Conservation (phyloP, 2,329 filamentous ascomycete genomes). For the Penicillium hordei region DNA sequence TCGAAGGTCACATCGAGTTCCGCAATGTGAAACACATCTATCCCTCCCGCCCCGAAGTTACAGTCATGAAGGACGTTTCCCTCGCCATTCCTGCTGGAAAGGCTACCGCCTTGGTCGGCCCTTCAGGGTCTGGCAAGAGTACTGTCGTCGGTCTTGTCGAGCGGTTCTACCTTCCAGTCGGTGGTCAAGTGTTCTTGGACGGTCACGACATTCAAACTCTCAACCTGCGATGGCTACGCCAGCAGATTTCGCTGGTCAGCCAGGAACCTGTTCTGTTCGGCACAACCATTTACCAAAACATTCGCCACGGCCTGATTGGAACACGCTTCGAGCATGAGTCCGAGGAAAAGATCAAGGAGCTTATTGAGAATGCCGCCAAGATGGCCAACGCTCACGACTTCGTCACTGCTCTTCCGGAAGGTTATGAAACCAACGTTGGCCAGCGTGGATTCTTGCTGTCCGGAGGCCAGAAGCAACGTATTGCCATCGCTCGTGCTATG, state of each 20-base stretch:
- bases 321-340: slow-evolving; percentile 69
- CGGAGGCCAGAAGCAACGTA: slow-evolving; percentile 94
- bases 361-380: slow-evolving; percentile 77
- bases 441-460: slow-evolving; percentile 90
- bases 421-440: slow-evolving; percentile 92
- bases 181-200: slow-evolving; percentile 75
- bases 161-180: slow-evolving; percentile 88
- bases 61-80: slow-evolving; percentile 80
- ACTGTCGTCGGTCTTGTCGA: slow-evolving; percentile 93
- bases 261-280: slow-evolving; percentile 91
- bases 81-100: slow-evolving; percentile 83
- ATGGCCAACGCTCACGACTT: slow-evolving; percentile 96
- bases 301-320: slow-evolving; percentile 85
- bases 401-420: slow-evolving; percentile 75
- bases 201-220: slow-evolving; percentile 76
- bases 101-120: slow-evolving; percentile 88
- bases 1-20: slow-evolving; percentile 78
- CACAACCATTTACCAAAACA: slow-evolving; percentile 86
- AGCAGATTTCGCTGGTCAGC: slow-evolving; percentile 87
- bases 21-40: slow-evolving; percentile 89
- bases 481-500: slow-evolving; percentile 87
- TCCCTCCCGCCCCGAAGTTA: slow-evolving; percentile 85
- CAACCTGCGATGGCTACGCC: slow-evolving; percentile 86
- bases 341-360: slow-evolving; percentile 66
- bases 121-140: slow-evolving; percentile 91